phyloP scores from a whole-genome alignment of 768 basidiomycete genomes.

The Strobilomyces dryophilus region DNA sequence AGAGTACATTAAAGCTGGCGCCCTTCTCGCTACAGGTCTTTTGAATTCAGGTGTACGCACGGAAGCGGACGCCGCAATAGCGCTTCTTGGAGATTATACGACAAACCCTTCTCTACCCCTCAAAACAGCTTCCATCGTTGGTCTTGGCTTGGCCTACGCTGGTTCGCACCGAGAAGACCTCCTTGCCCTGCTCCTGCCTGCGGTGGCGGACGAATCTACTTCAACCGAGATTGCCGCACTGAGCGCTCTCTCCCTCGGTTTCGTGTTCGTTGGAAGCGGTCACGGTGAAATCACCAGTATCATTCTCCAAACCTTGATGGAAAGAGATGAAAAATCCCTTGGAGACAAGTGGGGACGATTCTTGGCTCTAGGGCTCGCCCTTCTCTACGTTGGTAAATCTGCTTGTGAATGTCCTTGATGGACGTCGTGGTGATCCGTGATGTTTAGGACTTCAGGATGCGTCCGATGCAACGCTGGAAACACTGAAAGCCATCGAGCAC shows the following conservation, averaged over 20 bases:
- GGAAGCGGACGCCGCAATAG: slow-evolving; percentile 89
- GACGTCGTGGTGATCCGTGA: slow-evolving; percentile 6
- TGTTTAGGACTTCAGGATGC: slow-evolving; percentile 78
- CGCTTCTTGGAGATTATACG: slow-evolving; percentile 85
- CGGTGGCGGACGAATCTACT: slow-evolving; percentile 72
- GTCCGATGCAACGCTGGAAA: slow-evolving; percentile 91
- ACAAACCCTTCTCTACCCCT: slow-evolving; percentile 82
- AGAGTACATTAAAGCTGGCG: slow-evolving; percentile 97
- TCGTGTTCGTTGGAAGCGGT: slow-evolving; percentile 93
- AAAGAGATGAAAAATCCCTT: slow-evolving; percentile 67
- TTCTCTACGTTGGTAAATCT: slow-evolving; percentile 74
- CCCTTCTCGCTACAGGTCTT: slow-evolving; percentile 91
- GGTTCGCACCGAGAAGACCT: slow-evolving; percentile 92
- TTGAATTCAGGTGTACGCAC: slow-evolving; percentile 73
- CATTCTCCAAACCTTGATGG: slow-evolving; percentile 84
- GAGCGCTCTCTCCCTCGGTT: slow-evolving; percentile 85
- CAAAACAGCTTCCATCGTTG: slow-evolving; percentile 76
- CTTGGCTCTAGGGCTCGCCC: slow-evolving; percentile 82
- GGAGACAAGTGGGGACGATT: slow-evolving; percentile 82
- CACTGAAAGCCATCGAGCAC: slow-evolving; percentile 89
- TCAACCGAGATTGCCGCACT: slow-evolving; percentile 89
- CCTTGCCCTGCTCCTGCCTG: slow-evolving; percentile 69
- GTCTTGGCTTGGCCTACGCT: slow-evolving; percentile 90
- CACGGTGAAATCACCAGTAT: slow-evolving; percentile 89
- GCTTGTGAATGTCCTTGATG: not conserved